Percentiles rank a stretch among this genome's conserved stretches.
Conservation (phyloP, 768 basidiomycete species). For the Boletus rubroflammeus region DNA sequence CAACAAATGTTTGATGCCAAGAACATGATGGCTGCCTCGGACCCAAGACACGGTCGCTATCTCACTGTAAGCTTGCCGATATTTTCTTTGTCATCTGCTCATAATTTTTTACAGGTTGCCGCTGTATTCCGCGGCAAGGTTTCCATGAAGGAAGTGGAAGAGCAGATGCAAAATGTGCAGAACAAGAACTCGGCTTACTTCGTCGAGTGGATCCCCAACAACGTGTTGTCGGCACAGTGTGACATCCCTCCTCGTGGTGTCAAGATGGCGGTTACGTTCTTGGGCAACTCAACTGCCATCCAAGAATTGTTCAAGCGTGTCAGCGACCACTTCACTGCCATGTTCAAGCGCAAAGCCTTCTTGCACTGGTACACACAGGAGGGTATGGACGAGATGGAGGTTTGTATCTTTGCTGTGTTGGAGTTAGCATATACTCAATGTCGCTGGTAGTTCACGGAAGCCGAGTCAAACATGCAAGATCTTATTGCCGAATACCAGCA, state of each 20-base stretch:
- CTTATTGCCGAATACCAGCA: slow-evolving; percentile 97
- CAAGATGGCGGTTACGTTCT: slow-evolving; percentile 97
- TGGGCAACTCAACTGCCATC: slow-evolving; percentile 96
- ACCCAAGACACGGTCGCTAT: slow-evolving; percentile 96
- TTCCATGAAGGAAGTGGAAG: slow-evolving; percentile 99
- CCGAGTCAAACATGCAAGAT: slow-evolving; percentile 99
- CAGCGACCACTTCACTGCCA: slow-evolving; percentile 96
- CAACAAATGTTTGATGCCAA: slow-evolving; percentile 99
- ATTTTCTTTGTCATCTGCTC: neutral
- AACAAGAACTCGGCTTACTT: slow-evolving; percentile 98
- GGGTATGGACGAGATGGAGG: slow-evolving; percentile 99
- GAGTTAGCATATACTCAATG: neutral
- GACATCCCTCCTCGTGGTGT: slow-evolving; percentile 94
- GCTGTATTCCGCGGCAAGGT: slow-evolving; percentile 99
- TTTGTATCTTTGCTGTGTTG: slow-evolving; percentile 23
- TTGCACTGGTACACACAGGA: slow-evolving; percentile 99
- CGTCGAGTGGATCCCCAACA: slow-evolving; percentile 99
- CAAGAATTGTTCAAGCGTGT: slow-evolving; percentile 99
- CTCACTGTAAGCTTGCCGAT: slow-evolving; percentile 63
- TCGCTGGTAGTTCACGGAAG: slow-evolving; percentile 78
- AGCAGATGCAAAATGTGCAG: slow-evolving; percentile 97
- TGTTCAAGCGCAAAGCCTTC: slow-evolving; percentile 99
- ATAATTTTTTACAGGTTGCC: slow-evolving; percentile 54
- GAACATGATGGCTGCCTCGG: slow-evolving; percentile 99
- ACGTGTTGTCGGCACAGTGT: slow-evolving; percentile 96